Conservation (phyloP, 2,329 filamentous ascomycete species). For the Fusarium sp. region DNA sequence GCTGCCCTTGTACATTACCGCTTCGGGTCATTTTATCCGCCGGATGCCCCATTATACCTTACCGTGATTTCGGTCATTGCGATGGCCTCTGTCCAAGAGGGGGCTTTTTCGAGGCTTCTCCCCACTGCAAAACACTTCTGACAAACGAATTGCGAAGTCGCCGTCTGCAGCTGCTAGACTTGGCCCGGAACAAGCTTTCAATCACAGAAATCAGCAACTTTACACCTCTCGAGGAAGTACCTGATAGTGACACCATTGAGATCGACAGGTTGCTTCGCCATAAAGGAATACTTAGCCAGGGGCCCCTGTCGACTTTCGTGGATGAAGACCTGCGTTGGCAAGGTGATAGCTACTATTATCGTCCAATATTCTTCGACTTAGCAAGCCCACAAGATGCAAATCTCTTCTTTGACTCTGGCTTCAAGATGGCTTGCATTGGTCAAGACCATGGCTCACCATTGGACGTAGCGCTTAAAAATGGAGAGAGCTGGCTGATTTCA, state of each 20-base stretch:
- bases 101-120: not conserved
- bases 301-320: not conserved
- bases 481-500: accelerated
- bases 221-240: accelerated
- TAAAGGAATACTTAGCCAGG: accelerated
- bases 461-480: accelerated
- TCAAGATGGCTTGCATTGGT: accelerated
- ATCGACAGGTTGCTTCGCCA: accelerated
- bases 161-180: accelerated
- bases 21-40: not conserved
- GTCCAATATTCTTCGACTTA: not conserved
- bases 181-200: not conserved
- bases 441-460: accelerated
- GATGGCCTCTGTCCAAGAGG: too few species aligned
- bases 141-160: not conserved
- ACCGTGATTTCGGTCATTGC: not conserved
- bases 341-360: accelerated
- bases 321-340: accelerated
- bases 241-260: accelerated
- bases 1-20: not conserved
- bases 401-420: accelerated
- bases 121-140: not conserved
- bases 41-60: not conserved
- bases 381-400: accelerated
- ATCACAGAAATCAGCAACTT: not conserved